Base-by-base conservation (phyloP, 2,329 filamentous ascomycete genomes). In the Aspergillus sp. region DNA sequence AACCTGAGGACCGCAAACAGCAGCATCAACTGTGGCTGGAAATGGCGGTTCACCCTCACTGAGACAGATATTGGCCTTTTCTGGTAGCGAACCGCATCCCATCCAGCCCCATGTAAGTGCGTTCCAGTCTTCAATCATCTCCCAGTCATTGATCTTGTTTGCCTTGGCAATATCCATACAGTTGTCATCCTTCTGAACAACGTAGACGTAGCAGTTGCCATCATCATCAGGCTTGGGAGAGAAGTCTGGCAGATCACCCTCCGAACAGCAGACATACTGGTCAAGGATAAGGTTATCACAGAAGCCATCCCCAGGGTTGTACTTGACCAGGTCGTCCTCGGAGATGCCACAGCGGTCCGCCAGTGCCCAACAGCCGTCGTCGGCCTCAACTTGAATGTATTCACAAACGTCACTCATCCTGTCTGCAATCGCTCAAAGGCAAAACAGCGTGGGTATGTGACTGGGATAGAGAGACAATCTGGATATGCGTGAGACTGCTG, bases 81-180 rank as follows among this genome's bases (percentile, higher is more conserved):
- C 68, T 7, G 60, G 48, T 22, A 61, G 62, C 11, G 81, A 59
- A 8, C 64, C 53, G 58, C 78, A 81, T 9, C 74, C 74, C 9
- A 48, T 66, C 75, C 75, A 80, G 18, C 73, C 77, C 78, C 79
- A 81, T 5, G 78, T 80, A 1, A 74, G 66, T 4, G 68, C 73
- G 60, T 81, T 80, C 22, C 70, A 72, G 0, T 54, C 53, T 24
- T 75, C 69, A 11, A 83, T 30, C 9, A 4, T 68, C 2, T 78
- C 65, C 0, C 68, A 61, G 0, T 64, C 58, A 0, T 69, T 77
- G 5, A 81, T 62, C 9, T 64, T 59, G 56, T 78, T 55, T 1
- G 59, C 55, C 1, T 61, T 62, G 2, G 62, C 63, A 5, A 66
- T 65, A 53, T 15, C 68, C 50, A 45, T 70, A 73, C 32, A 63